phyloP scores from a whole-genome alignment of 352 stramenopile species.

The Pythium oligandrum region DNA sequence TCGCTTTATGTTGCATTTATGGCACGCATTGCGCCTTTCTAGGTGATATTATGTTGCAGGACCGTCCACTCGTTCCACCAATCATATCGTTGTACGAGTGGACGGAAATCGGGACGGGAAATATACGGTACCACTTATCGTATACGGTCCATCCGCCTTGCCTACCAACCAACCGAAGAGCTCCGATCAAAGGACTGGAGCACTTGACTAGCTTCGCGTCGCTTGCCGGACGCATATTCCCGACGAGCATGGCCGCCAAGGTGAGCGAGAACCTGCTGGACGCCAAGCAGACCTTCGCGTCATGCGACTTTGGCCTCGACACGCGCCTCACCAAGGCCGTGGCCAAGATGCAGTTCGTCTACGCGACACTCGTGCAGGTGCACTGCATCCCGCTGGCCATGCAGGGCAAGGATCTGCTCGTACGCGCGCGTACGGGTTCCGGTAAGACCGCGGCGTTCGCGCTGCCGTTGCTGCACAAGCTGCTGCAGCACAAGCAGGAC shows the following conservation, averaged over 20 bases:
- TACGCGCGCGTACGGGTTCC: constrained; percentile 89
- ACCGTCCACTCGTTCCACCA: constrained; percentile 9
- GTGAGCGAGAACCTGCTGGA: constrained; percentile 76
- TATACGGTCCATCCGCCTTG: constrained; percentile 12
- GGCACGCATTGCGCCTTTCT: too few species aligned
- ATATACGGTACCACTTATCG: neutral
- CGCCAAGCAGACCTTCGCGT: constrained; percentile 69
- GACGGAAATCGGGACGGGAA: constrained; percentile 4
- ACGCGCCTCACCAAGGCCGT: constrained; percentile 89
- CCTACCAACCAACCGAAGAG: constrained; percentile 25
- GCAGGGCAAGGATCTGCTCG: constrained; percentile 91
- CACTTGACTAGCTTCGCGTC: constrained; percentile 15
- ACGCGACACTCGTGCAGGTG: constrained; percentile 94
- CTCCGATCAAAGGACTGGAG: constrained; percentile 2
- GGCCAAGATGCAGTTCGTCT: constrained; percentile 90
- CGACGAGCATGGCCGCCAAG: constrained; percentile 22
- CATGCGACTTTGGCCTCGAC: constrained; percentile 89
- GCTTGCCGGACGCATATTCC: constrained; percentile 11
- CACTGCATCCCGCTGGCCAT: constrained; percentile 92
- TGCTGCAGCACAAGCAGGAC: constrained; percentile 81
- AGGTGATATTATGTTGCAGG: constrained; percentile 3
- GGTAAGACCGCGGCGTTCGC: constrained; percentile 94
- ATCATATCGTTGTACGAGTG: constrained; percentile 1
- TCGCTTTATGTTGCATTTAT: constrained; percentile 4
- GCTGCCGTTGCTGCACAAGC: constrained; percentile 90